phyloP scores from a whole-genome alignment of 2,329 filamentous ascomycete genomes.

The Xylariales sp. region DNA sequence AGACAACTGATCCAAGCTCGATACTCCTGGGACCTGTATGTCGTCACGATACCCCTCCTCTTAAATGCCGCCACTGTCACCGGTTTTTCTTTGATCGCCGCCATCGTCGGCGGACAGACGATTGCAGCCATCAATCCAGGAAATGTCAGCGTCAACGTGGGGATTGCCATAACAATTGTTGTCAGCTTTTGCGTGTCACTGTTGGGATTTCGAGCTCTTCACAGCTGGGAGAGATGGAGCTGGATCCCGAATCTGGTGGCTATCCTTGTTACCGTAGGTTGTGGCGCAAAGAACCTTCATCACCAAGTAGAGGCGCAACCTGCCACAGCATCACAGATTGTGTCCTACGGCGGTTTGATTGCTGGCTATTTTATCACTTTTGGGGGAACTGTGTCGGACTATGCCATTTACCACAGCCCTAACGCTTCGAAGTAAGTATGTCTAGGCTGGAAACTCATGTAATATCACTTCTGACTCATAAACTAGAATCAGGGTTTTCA shows the following conservation, averaged over 20 bases:
- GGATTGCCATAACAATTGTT: slow-evolving; percentile 52
- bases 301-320: slow-evolving; percentile 11
- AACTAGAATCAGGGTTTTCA: slow-evolving; percentile 34
- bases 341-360: slow-evolving; percentile 41
- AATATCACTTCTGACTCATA: too few species aligned
- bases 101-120: slow-evolving; percentile 51
- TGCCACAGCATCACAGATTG: slow-evolving; percentile 19
- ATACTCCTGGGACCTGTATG: slow-evolving; percentile 53
- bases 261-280: slow-evolving; percentile 47
- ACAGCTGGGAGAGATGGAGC: slow-evolving; percentile 50
- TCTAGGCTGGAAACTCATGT: too few species aligned
- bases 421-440: slow-evolving; percentile 31
- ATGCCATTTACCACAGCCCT: slow-evolving; percentile 51
- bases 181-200: slow-evolving; percentile 50
- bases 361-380: slow-evolving; percentile 53
- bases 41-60: slow-evolving; percentile 46
- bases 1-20: slow-evolving; percentile 58
- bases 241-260: slow-evolving; percentile 53
- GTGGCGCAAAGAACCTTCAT: slow-evolving; percentile 44
- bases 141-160: slow-evolving; percentile 45
- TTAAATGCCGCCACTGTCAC: slow-evolving; percentile 54
- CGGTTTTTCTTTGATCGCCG: slow-evolving; percentile 53
- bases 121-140: slow-evolving; percentile 42
- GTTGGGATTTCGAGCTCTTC: slow-evolving; percentile 49
- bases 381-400: slow-evolving; percentile 51